A percentile compares a stretch with the other conserved stretches of the same genome.
Evolutionary conservation across 75 land plant genomes (phyloP).

Genomic region (Chamaecyparis obtusa): DNA sequence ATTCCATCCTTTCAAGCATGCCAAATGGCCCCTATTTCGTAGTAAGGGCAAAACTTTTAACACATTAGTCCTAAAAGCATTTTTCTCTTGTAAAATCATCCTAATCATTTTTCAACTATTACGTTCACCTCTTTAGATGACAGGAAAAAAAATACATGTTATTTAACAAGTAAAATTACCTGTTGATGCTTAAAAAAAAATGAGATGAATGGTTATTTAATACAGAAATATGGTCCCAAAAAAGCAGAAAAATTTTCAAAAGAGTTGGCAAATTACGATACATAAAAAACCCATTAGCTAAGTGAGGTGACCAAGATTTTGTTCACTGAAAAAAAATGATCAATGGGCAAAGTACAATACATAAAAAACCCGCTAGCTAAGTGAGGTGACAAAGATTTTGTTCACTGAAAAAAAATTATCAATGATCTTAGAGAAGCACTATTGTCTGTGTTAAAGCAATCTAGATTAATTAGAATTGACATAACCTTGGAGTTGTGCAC

Average conservation of each 20-base stretch:
- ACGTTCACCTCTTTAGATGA: too few relatives aligned
- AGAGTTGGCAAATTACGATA: not conserved
- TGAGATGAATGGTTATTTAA: too few relatives aligned
- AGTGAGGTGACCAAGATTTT: not conserved
- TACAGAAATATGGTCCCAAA: not conserved
- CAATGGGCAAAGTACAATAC: not conserved
- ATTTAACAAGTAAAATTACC: too few relatives aligned
- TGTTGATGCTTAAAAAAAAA: too few relatives aligned
- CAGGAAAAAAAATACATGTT: too few relatives aligned
- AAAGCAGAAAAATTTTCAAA: not conserved
- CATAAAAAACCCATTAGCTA: not conserved
- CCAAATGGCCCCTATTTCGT: too few relatives aligned
- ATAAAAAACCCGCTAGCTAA: not conserved
- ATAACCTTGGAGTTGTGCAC: too few relatives aligned
- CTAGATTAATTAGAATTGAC: not conserved
- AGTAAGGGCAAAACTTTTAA: too few relatives aligned
- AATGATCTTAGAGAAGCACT: not conserved
- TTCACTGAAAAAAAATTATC: not conserved
- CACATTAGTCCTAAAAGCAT: too few relatives aligned
- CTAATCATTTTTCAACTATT: too few relatives aligned
- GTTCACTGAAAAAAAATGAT: not conserved
- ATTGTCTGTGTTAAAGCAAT: not conserved
- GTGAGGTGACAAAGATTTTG: not conserved
- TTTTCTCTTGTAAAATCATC: too few relatives aligned
- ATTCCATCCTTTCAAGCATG: too few relatives aligned